Conservation (phyloP, 352 stramenopile genomes). For the Globisporangium cederbergense region DNA sequence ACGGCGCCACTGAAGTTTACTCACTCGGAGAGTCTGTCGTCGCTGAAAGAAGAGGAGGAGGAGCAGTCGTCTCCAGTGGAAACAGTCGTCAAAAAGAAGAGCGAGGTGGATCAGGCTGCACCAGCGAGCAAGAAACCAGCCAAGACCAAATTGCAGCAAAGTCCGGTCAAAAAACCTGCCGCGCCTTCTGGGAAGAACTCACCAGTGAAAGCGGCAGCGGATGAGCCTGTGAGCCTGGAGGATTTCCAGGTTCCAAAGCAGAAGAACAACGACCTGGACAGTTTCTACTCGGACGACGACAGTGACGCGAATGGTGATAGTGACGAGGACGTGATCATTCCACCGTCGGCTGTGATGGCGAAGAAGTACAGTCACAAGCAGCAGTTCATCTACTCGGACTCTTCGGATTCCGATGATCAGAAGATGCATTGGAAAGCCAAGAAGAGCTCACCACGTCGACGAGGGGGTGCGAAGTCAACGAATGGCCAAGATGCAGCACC, state of each 20-base stretch:
- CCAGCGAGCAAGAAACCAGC: neutral
- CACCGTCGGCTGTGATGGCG: slow-evolving; percentile 22
- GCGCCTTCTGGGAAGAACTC: neutral
- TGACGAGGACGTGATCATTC: slow-evolving; percentile 60
- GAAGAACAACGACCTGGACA: slow-evolving; percentile 55
- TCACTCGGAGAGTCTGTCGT: slow-evolving; percentile 22
- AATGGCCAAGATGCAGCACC: neutral
- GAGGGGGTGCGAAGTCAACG: neutral
- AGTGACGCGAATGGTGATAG: slow-evolving; percentile 39
- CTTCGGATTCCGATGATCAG: slow-evolving; percentile 36
- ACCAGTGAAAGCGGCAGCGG: slow-evolving; percentile 12
- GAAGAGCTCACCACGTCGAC: slow-evolving; percentile 6
- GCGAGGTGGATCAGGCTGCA: neutral
- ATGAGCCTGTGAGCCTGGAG: slow-evolving; percentile 55
- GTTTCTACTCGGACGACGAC: slow-evolving; percentile 80
- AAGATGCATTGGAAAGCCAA: neutral
- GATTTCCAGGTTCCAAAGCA: slow-evolving; percentile 73
- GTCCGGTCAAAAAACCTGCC: neutral
- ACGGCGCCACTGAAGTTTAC: slow-evolving; percentile 41
- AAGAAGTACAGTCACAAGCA: slow-evolving; percentile 60
- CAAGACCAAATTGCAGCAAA: neutral
- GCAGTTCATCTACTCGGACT: slow-evolving; percentile 68
- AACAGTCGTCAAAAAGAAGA: neutral
- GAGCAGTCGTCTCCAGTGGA: neutral
- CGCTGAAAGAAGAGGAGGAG: slow-evolving; percentile 10